phyloP scores from a whole-genome alignment of 2,329 filamentous ascomycete genomes.

The Chrysoporthe deuterocubensis region DNA sequence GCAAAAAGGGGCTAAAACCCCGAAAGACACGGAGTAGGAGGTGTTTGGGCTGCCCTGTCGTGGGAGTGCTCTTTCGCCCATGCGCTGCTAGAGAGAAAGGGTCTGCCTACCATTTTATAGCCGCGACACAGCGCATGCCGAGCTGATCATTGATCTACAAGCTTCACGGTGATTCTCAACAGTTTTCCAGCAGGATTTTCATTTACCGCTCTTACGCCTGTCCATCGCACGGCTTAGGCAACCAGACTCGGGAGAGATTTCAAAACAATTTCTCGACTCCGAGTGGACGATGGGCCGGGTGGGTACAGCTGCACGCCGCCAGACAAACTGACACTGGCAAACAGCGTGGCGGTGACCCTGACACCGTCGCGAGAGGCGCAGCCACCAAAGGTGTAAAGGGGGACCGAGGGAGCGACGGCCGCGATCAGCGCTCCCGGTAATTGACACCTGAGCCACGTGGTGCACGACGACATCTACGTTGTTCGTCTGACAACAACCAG shows the following conservation, averaged over 20 bases:
- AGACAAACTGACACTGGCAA: not conserved
- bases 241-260: not conserved
- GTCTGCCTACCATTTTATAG: not conserved
- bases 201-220: not conserved
- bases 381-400: not conserved
- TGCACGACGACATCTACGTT: not conserved
- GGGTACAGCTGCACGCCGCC: not conserved
- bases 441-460: not conserved
- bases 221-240: not conserved
- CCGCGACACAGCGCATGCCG: not conserved
- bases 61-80: not conserved
- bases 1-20: not conserved
- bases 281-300: not conserved
- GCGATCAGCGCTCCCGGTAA: not conserved
- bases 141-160: not conserved
- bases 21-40: not conserved
- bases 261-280: not conserved
- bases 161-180: not conserved
- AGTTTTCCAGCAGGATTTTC: not conserved
- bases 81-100: not conserved
- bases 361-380: not conserved
- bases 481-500: not conserved
- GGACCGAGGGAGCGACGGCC: not conserved
- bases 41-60: not conserved
- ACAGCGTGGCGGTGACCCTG: not conserved